Evolutionary conservation across 2,329 filamentous ascomycete genomes (phyloP), one percentile per base, ranked within the genome.

Genomic region (Canariomyces notabilis): DNA sequence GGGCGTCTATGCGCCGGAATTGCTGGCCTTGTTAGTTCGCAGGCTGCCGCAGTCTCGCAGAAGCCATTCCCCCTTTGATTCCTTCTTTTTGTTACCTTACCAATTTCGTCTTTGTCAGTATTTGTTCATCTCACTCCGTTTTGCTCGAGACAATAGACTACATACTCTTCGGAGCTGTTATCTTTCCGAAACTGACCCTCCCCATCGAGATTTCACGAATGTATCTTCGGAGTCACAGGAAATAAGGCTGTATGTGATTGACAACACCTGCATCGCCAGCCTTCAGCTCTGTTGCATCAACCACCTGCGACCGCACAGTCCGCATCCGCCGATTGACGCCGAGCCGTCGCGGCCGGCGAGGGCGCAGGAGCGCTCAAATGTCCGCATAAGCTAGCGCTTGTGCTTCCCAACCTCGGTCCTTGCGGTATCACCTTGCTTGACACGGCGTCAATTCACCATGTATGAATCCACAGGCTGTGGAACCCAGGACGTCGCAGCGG

Each of bases 331-430:
- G 26, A 29, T 29, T 12, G 33, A 19, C 33, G 16, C 22, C 22
- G 44, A 19, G 12, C 33, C 26, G 18, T 26, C 23, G 33, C 15
- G 33, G 23, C 16, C 34, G 18, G 23, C 44, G 14, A 26, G 37
- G 39, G 18, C 22, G 37, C 16, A 37, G 7, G 33, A 31, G 29
- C 45, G n/a, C 40, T 39, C 26, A 40, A 39, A 36, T 38, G 39
- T 36, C 18, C 9, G 11, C 33, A 36, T 12, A 18, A 36, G 16
- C 19, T 12, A n/a, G 6, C 16, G 26, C 7, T 9, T 18, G 4
- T 34, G 32, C 16, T 3, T 3, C 32, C 14, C 32, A 37, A 38
- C 15, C 19, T 21, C 39, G n/a, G 47, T 37, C 26, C 22, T 39
- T 36, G 33, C 38, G 18, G 31, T 14, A 20, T n/a, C 15, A 11